phyloP scores from a whole-genome alignment of 139 green algal genomes.

The Dunaliella primolecta region DNA sequence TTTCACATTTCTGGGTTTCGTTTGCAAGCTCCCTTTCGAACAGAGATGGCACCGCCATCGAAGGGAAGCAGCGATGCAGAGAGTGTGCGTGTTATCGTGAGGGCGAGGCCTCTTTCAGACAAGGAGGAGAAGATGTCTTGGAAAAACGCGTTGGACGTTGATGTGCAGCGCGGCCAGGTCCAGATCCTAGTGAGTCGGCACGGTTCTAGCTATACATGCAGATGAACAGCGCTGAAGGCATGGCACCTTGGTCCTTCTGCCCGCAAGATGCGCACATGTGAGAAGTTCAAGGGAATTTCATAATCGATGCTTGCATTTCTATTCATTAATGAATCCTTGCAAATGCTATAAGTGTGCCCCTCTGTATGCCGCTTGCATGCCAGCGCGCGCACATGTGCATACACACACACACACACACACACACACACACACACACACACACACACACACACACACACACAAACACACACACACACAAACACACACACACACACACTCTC shows the following conservation, averaged over 20 bases:
- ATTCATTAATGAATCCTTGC: background rate
- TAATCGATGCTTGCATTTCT: background rate
- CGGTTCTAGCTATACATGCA: background rate
- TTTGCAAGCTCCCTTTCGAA: too few relatives aligned
- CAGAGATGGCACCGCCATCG: too few relatives aligned
- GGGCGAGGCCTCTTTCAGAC: background rate
- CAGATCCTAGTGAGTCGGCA: background rate
- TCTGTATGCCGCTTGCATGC: background rate
- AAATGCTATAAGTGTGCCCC: background rate
- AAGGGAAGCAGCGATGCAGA: background rate
- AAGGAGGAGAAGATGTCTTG: background rate
- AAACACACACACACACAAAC: background rate
- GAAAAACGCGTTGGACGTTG: background rate
- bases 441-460: slow-evolving; percentile 12
- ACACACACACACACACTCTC: slow-evolving; percentile 1
- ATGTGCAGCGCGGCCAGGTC: background rate
- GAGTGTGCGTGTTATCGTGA: background rate
- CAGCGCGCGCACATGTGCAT: background rate
- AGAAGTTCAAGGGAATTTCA: background rate
- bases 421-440: background rate
- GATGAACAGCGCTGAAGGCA: too few relatives aligned
- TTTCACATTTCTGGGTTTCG: too few relatives aligned
- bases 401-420: background rate
- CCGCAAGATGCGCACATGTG: background rate
- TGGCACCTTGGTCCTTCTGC: background rate